Percentiles rank a stretch among this genome's conserved stretches.
These are phyloP conservation scores for Cladophialophora yegresii DNA, from an alignment of 2,329 filamentous ascomycete species.

Conservation along the genomic window DNA sequence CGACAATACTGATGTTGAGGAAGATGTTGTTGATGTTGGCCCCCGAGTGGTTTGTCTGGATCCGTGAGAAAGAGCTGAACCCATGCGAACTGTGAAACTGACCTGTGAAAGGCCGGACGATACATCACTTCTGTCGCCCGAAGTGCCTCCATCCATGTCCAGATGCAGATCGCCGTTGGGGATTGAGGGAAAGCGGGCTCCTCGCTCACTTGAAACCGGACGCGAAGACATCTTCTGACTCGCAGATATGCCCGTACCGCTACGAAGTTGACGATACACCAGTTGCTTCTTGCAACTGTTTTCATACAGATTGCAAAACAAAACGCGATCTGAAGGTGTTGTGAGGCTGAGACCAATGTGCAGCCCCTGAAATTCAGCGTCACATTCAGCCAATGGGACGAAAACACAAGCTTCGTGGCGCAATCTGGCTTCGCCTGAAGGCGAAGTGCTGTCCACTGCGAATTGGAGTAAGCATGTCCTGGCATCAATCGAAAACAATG, in stretches of 20 bases:
- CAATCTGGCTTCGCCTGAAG: neutral
- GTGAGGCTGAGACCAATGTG: neutral
- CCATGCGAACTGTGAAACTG: neutral
- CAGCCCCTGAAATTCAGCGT: neutral
- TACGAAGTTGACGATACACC: neutral
- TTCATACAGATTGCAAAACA: neutral
- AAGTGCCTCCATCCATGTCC: neutral
- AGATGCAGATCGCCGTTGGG: neutral
- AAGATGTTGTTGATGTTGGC: neutral
- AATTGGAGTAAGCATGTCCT: neutral
- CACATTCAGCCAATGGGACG: neutral
- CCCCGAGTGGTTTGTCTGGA: neutral
- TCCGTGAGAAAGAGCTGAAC: neutral
- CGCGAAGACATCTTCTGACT: neutral
- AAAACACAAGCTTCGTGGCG: neutral
- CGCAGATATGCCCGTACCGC: neutral
- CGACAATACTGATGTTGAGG: neutral
- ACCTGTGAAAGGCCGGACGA: neutral
- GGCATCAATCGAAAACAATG: neutral
- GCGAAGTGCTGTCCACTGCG: neutral
- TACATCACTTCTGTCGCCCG: neutral
- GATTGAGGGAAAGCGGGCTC: neutral
- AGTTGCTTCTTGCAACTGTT: neutral
- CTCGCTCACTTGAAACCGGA: neutral
- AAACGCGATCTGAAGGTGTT: neutral